Base-by-base conservation (phyloP, 2,329 filamentous ascomycete species). In the Blumeriella jaapii region DNA sequence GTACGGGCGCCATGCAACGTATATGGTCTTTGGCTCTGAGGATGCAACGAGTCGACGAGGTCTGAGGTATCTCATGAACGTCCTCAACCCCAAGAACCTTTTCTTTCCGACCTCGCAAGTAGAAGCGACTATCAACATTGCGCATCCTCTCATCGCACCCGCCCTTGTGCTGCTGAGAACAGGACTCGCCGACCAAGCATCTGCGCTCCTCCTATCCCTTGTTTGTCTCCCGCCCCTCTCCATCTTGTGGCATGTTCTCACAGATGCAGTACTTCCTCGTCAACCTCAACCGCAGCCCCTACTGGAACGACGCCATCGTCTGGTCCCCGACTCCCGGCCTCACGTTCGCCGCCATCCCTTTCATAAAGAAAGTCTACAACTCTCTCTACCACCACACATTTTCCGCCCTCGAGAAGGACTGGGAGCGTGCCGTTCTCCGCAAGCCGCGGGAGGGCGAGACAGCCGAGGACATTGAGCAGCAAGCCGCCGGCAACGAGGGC, bases 161-260 rank as follows among this genome's bases (percentile, higher is more conserved):
- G 65, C 74, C 2, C 63, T 87, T 6, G 64, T 85, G 8, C 64
- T 80, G n/a, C 78, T 78, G 13, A 65, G 81, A 20, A 74, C 78
- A 16, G 67, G 63, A 2, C 63, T 78, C 30, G 70, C 72, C 18
- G 78, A 84, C 31, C 41, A 41, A 26, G 34, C 44, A 3, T 55
- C 54, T 36, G 40, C 57, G 2, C 31, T 60, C 11, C 39, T 59
- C 6, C 52, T 61, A 17, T 53, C 60, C 19, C 37, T 46, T 24
- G 54, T 56, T 49, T 42, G 52, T 27, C n/a, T 10, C 15, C 15
- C 24, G 14, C n/a, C 17, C 14, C 9, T 30, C 16, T 15, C 7
- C 22, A 10, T 13, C 17, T n/a, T n/a, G n/a, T n/a, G n/a, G 24
- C 8, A 16, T 16, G 14, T 5, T n/a, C 6, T 31, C 15, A 12